Conservation (phyloP, 345 rosid species). For the Aquilaria yunnanensis region DNA sequence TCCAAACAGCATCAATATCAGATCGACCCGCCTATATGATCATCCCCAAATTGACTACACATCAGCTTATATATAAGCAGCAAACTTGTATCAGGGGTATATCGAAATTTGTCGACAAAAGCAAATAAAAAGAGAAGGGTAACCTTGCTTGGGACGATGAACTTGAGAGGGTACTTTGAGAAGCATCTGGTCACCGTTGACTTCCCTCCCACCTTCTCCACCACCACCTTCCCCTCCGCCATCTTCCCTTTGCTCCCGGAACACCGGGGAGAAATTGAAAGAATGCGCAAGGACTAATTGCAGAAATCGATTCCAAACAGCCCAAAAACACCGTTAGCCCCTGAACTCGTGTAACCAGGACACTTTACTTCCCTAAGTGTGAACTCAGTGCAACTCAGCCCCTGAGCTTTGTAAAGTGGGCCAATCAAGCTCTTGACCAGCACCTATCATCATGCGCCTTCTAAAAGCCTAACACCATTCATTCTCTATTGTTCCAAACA, state of each 20-base stretch:
- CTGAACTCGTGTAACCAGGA: no score
- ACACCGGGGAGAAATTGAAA: no score
- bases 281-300: no score
- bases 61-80: not conserved
- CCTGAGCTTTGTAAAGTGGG: no score
- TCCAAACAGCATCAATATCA: conserved; percentile 72
- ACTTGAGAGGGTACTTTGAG: conserved; percentile 90
- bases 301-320: no score
- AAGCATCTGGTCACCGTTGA: conserved; percentile 69
- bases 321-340: no score
- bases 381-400: no score
- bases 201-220: conserved; percentile 64
- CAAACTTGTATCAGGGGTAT: not conserved
- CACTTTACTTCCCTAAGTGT: no score
- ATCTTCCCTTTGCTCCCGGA: conserved; percentile 5
- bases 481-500: no score
- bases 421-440: no score
- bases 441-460: no score
- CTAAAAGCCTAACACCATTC: no score
- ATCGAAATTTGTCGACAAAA: not conserved
- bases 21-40: conserved; percentile 66
- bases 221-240: conserved; percentile 58
- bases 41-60: not conserved
- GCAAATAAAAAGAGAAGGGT: not conserved
- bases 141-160: conserved; percentile 78